Evolutionary conservation across 345 rosid genomes (phyloP).

Genomic region (Physaria fendleri): DNA sequence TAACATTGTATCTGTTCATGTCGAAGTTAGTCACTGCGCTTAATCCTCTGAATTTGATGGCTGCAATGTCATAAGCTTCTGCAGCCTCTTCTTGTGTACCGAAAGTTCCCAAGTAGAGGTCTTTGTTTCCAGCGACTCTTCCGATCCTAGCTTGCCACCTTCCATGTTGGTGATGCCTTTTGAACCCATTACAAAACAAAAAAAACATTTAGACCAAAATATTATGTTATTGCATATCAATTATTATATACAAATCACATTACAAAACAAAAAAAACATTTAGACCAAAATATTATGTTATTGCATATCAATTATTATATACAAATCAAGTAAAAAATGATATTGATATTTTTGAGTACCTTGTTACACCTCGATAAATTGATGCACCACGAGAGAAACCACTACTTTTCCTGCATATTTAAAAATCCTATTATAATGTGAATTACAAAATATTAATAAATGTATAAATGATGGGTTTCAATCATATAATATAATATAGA

Average conservation of each 20-base stretch:
- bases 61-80: slow-evolving; percentile 97
- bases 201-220: no score
- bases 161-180: slow-evolving; percentile 98
- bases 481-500: background rate
- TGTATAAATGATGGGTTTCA: no score
- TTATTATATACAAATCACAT: background rate
- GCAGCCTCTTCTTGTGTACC: slow-evolving; percentile 99
- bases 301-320: background rate
- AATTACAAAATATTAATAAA: no score
- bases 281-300: no score
- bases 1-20: slow-evolving; percentile 77
- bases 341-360: no score
- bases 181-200: slow-evolving; percentile 1
- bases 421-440: no score
- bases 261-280: no score
- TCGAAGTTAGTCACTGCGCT: slow-evolving; percentile 97
- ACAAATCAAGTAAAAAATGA: no score
- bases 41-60: slow-evolving; percentile 85
- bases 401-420: slow-evolving; percentile 74
- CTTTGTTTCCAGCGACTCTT: slow-evolving; percentile 98
- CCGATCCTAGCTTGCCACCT: slow-evolving; percentile 99
- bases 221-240: no score
- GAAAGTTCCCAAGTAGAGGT: slow-evolving; percentile 97
- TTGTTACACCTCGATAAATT: slow-evolving; percentile 98
- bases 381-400: slow-evolving; percentile 99